phyloP scores from a whole-genome alignment of 139 green algal genomes.

The Tetraselmis striata region DNA sequence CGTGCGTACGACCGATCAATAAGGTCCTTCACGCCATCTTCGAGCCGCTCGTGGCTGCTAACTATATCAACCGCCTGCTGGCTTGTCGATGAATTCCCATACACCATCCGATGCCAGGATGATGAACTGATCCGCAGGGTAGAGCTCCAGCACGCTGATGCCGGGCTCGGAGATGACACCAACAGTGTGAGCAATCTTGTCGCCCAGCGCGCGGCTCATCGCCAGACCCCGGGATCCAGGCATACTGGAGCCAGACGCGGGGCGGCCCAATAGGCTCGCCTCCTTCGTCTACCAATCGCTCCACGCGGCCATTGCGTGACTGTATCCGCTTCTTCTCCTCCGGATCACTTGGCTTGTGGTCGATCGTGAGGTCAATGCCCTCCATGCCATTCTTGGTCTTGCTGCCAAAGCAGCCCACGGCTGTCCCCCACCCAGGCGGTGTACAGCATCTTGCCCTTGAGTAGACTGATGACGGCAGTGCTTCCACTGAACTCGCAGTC shows the following conservation, averaged over 20 bases:
- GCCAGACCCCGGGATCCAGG: conserved; percentile 79
- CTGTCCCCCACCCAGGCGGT: conserved; percentile 86
- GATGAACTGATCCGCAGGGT: conserved; percentile 62
- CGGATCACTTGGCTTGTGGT: conserved; percentile 79
- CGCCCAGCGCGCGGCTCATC: conserved; percentile 82
- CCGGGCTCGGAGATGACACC: conserved; percentile 75
- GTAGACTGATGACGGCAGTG: conserved; percentile 54
- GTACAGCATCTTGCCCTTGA: conserved; percentile 51
- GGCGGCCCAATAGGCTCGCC: conserved; percentile 69
- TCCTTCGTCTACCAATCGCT: conserved; percentile 51
- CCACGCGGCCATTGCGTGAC: conserved; percentile 62
- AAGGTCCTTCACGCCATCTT: conserved; percentile 39
- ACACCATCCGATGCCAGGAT: conserved; percentile 88
- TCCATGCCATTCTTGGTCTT: conserved; percentile 26
- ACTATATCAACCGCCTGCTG: conserved; percentile 80
- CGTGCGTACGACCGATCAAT: conserved; percentile 65
- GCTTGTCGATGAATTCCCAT: conserved; percentile 87
- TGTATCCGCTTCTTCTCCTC: conserved; percentile 74
- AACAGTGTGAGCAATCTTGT: conserved; percentile 71
- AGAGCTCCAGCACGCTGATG: conserved; percentile 51
- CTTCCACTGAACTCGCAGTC: too few relatives aligned
- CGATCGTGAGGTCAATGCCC: conserved; percentile 65
- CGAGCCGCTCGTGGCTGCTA: background rate
- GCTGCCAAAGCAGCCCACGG: conserved; percentile 51
- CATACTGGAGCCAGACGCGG: conserved; percentile 70